Percentiles rank a stretch among this genome's conserved stretches.
Conservation (phyloP, 768 basidiomycete genomes). For the Lentinula boryana region DNA sequence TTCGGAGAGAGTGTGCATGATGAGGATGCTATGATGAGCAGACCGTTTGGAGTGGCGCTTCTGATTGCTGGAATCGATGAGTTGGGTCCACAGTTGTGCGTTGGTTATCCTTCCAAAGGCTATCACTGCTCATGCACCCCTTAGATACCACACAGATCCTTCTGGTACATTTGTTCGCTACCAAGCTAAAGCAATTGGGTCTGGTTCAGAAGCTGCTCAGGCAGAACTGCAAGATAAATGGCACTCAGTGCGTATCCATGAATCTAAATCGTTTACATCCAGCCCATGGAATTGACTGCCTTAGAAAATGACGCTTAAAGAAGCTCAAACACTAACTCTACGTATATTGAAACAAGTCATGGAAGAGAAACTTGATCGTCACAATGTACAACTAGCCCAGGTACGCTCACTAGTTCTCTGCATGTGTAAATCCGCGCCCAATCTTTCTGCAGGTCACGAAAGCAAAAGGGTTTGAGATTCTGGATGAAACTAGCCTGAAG, state of each 20-base stretch:
- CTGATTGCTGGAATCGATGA: constrained; percentile 98
- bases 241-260: constrained; percentile 61
- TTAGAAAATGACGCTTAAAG: constrained; percentile 88
- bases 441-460: constrained; percentile 59
- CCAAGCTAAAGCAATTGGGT: constrained; percentile 97
- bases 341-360: constrained; percentile 97
- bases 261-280: background rate
- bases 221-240: constrained; percentile 96
- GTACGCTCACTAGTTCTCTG: constrained; percentile 31
- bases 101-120: constrained; percentile 8
- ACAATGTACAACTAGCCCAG: constrained; percentile 97
- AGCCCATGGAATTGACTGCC: constrained; percentile 5
- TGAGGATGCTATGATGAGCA: constrained; percentile 98
- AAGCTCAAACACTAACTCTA: constrained; percentile 83
- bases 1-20: constrained; percentile 99
- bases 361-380: constrained; percentile 99
- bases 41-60: constrained; percentile 97
- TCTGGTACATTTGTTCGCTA: constrained; percentile 97
- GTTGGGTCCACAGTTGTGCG: constrained; percentile 90
- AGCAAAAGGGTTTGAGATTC: constrained; percentile 81
- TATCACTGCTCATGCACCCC: constrained; percentile 3
- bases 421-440: background rate
- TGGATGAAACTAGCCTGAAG: constrained; percentile 77
- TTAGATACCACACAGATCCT: constrained; percentile 95
- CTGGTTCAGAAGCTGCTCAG: constrained; percentile 96